Evolutionary conservation across 1,139 yeast species (phyloP).

Genomic region (Kluyveromyces sp.): DNA sequence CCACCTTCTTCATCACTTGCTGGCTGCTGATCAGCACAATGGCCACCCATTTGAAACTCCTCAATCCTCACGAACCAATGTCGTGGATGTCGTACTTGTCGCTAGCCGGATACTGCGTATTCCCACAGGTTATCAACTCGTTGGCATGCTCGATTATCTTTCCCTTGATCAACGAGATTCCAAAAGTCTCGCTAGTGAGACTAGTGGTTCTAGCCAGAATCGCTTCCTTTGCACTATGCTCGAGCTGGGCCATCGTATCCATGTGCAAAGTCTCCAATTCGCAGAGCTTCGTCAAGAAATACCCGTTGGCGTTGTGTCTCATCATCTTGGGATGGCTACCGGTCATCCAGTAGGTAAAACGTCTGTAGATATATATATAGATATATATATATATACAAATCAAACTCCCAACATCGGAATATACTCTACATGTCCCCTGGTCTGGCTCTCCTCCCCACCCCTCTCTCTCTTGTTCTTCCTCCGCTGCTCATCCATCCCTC

Average conservation of each 20-base stretch:
- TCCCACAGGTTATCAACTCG: slow-evolving; percentile 26
- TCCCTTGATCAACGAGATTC: slow-evolving; percentile 18
- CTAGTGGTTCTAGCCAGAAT: slow-evolving; percentile 15
- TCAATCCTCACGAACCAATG: slow-evolving; percentile 19
- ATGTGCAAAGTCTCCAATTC: slow-evolving; percentile 23
- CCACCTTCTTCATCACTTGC: slow-evolving; percentile 25
- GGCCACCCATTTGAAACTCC: slow-evolving; percentile 25
- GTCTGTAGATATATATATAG: background rate
- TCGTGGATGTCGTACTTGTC: slow-evolving; percentile 26
- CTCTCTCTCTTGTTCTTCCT: too few species aligned
- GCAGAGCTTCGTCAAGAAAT: slow-evolving; percentile 19
- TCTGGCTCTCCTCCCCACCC: too few species aligned
- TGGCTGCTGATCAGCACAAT: slow-evolving; percentile 24
- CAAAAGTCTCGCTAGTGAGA: slow-evolving; percentile 7
- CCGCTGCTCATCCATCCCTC: too few species aligned
- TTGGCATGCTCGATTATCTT: slow-evolving; percentile 17
- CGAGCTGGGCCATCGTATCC: slow-evolving; percentile 23
- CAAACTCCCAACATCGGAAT: background rate
- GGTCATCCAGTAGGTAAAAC: slow-evolving; percentile 9
- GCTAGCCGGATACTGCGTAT: slow-evolving; percentile 26
- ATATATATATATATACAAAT: too few species aligned
- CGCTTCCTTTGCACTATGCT: slow-evolving; percentile 14
- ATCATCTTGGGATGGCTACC: slow-evolving; percentile 25
- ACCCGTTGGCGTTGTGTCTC: slow-evolving; percentile 24
- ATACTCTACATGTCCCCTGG: too few species aligned